Percentiles rank a stretch among this genome's conserved stretches.
Evolutionary conservation across 768 basidiomycete genomes (phyloP).

Genomic region (Kockovaella imperatae): DNA sequence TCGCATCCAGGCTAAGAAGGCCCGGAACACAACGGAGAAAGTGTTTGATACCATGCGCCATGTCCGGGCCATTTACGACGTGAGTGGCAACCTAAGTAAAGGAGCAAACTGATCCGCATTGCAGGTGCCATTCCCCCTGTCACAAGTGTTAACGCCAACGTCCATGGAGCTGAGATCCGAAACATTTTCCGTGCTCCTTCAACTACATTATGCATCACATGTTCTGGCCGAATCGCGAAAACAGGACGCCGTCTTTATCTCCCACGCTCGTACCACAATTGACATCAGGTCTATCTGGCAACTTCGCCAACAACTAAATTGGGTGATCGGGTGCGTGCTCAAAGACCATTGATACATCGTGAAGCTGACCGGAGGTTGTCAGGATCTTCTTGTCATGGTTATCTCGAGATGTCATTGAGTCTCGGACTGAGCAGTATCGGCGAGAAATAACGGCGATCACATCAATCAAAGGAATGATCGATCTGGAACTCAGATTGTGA

Average conservation of each 20-base stretch:
- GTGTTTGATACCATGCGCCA: not conserved
- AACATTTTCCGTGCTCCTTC: constrained; percentile 32
- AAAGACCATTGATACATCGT: not conserved
- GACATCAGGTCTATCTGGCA: not conserved
- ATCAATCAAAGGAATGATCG: constrained; percentile 24
- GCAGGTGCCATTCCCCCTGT: constrained; percentile 37
- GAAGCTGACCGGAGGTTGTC: not conserved
- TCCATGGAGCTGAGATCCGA: constrained; percentile 28
- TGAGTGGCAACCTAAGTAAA: not conserved
- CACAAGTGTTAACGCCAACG: constrained; percentile 28
- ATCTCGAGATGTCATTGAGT: constrained; percentile 18
- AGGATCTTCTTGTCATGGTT: constrained; percentile 22
- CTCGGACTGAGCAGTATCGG: constrained; percentile 10
- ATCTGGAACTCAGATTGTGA: constrained; percentile 26
- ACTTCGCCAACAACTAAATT: constrained; percentile 2
- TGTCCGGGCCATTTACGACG: constrained; percentile 14
- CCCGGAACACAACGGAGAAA: constrained; percentile 3
- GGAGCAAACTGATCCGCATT: not conserved
- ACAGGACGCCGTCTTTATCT: constrained; percentile 1
- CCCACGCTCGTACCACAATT: constrained; percentile 1
- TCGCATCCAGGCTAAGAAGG: constrained; percentile 11
- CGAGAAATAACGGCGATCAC: constrained; percentile 10
- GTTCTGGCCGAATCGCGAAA: too few relatives aligned
- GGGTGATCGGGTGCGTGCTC: constrained; percentile 21
- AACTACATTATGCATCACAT: constrained; percentile 19